phyloP scores from a whole-genome alignment of 352 stramenopile species.

The Globisporangium nodosum region DNA sequence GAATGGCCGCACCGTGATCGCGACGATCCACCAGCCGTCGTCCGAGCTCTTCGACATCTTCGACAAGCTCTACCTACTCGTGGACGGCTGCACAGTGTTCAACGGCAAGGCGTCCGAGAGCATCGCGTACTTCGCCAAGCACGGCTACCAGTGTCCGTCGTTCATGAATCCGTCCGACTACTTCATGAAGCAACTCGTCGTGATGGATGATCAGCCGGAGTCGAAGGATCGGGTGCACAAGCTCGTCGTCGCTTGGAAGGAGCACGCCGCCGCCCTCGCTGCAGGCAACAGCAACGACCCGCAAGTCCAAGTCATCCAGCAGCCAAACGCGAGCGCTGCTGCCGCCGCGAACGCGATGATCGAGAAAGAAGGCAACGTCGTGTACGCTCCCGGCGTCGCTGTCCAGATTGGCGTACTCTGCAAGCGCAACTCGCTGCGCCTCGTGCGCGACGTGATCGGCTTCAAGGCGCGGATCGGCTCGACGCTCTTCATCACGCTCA shows the following conservation, averaged over 20 bases:
- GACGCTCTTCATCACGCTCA: slow-evolving; percentile 27
- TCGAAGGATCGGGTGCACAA: slow-evolving; percentile 15
- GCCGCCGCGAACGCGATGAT: neutral
- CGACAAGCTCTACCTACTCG: slow-evolving; percentile 32
- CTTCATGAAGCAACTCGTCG: slow-evolving; percentile 37
- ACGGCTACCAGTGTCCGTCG: slow-evolving; percentile 23
- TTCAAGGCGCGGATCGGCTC: slow-evolving; percentile 27
- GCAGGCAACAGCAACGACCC: neutral
- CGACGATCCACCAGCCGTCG: slow-evolving; percentile 81
- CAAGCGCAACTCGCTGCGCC: slow-evolving; percentile 24
- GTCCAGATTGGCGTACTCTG: slow-evolving; percentile 21
- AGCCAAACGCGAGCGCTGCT: neutral
- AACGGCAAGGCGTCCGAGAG: slow-evolving; percentile 32
- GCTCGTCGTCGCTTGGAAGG: slow-evolving; percentile 17
- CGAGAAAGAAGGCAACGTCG: slow-evolving; percentile 8
- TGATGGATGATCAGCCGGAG: slow-evolving; percentile 23
- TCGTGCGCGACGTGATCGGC: slow-evolving; percentile 25
- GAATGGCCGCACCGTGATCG: slow-evolving; percentile 71
- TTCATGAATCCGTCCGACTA: slow-evolving; percentile 43
- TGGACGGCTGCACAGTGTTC: slow-evolving; percentile 29
- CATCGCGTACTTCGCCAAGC: slow-evolving; percentile 24
- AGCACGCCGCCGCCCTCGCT: slow-evolving; percentile 1
- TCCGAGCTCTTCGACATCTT: slow-evolving; percentile 39
- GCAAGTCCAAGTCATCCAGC: neutral
- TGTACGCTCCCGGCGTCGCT: slow-evolving; percentile 9